Conservation (phyloP, 2,329 filamentous ascomycete genomes). For the Macrophomina pseudophaseolina region DNA sequence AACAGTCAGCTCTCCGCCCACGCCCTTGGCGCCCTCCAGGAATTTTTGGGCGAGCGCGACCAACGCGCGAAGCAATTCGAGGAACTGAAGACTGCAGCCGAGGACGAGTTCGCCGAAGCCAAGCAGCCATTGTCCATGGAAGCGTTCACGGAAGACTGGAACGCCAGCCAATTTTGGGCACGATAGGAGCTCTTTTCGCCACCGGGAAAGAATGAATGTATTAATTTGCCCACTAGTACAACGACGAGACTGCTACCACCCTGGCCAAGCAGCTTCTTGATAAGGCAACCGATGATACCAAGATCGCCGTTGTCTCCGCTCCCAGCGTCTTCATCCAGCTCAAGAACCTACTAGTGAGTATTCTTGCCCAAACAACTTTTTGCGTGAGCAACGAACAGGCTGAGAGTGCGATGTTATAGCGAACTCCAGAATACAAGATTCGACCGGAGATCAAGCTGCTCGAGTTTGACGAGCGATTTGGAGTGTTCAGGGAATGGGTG, state of each 20-base stretch:
- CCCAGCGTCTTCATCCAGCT: conserved; percentile 79
- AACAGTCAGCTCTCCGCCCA: conserved; percentile 67
- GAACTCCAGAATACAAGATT: conserved; percentile 28
- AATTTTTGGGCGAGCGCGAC: conserved; percentile 77
- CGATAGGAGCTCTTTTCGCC: conserved; percentile 31
- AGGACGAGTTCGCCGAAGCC: conserved; percentile 56
- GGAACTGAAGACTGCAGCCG: conserved; percentile 66
- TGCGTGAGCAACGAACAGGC: background rate
- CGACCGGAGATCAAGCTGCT: conserved; percentile 68
- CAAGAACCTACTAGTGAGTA: conserved; percentile 69
- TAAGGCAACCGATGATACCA: conserved; percentile 61
- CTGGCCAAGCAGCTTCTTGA: conserved; percentile 70
- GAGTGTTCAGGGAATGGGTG: conserved; percentile 74
- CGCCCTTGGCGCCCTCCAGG: conserved; percentile 70
- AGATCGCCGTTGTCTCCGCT: conserved; percentile 73
- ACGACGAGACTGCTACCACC: conserved; percentile 69
- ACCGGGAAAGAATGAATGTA: background rate
- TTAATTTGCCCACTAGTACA: conserved; percentile 59
- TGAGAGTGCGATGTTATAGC: conserved; percentile 9
- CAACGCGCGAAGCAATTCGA: conserved; percentile 69
- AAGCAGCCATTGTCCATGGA: conserved; percentile 63
- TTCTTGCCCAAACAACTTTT: too few relatives aligned
- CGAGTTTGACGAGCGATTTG: conserved; percentile 76
- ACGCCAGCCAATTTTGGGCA: conserved; percentile 84
- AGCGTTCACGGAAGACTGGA: conserved; percentile 80